Percentiles rank a stretch among this genome's conserved stretches.
Conservation (phyloP, 345 rosid species). For the Syzygium aqueum region DNA sequence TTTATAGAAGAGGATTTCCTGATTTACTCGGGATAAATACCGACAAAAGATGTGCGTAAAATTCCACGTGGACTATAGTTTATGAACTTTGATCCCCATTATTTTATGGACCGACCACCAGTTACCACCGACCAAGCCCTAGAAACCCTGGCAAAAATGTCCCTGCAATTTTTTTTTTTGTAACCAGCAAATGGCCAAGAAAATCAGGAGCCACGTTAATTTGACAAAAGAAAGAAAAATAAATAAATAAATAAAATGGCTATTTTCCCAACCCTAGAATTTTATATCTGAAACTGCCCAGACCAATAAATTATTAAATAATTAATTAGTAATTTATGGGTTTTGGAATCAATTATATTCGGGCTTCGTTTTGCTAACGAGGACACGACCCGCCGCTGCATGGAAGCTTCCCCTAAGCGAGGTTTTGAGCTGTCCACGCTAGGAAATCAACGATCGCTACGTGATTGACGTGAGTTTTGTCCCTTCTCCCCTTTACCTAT, state of each 20-base stretch:
- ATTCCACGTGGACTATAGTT: not conserved
- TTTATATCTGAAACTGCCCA: not conserved
- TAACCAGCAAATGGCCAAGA: not conserved
- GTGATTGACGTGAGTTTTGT: not conserved
- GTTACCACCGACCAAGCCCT: not conserved
- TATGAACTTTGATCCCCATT: not conserved
- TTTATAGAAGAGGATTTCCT: not conserved
- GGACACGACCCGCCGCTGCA: not conserved
- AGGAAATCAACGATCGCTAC: not conserved
- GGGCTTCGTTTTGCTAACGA: not conserved
- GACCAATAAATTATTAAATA: not conserved
- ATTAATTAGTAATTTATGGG: not conserved
- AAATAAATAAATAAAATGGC: not conserved
- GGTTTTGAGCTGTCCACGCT: not conserved
- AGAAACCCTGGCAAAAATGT: not conserved
- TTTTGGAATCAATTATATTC: not conserved
- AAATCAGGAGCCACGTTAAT: not conserved
- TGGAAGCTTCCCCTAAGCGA: not conserved
- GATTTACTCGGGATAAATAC: not conserved
- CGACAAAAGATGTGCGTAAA: not conserved
- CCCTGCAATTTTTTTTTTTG: accelerated
- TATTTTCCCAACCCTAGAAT: not conserved
- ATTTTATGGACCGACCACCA: not conserved
- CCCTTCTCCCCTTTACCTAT: not conserved
- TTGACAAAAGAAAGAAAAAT: not conserved